Evolutionary conservation across 495 filamentous ascomycete genomes (phyloP).

Genomic region (Aspergillus coremiiformis): DNA sequence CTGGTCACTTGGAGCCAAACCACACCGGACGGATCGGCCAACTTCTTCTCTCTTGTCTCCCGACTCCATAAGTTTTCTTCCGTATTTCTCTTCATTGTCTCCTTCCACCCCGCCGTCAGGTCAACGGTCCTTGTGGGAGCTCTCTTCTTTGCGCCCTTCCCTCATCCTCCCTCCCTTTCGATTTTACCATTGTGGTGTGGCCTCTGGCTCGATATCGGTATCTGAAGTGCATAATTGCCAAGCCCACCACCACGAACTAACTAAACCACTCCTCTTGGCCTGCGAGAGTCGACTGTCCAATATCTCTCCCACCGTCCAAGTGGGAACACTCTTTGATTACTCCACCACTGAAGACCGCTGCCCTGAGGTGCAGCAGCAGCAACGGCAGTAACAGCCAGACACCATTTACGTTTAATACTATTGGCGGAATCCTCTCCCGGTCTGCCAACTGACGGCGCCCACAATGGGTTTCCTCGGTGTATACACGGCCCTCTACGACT

Average conservation of each 20-base stretch:
- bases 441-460: conserved; percentile 10
- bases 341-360: conserved; percentile 12
- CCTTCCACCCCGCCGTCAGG: conserved; percentile 2
- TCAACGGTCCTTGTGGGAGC: not conserved
- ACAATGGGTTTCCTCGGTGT: conserved; percentile 79
- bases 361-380: conserved; percentile 15
- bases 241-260: conserved; percentile 18
- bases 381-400: no score
- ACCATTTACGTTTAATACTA: not conserved
- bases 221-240: conserved; percentile 12
- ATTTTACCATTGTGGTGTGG: not conserved
- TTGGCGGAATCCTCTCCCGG: conserved; percentile 3
- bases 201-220: not conserved
- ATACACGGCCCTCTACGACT: conserved; percentile 90
- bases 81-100: not conserved
- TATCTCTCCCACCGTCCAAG: not conserved
- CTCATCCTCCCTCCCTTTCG: conserved; percentile 9
- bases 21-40: not conserved
- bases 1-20: not conserved
- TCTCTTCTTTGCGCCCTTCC: not conserved
- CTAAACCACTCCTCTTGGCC: no score
- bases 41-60: conserved; percentile 13
- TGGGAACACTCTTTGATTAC: not conserved
- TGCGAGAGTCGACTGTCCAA: conserved; percentile 1
- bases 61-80: conserved; percentile 6